phyloP scores from a whole-genome alignment of 495 filamentous ascomycete genomes.

The Podospora comata region DNA sequence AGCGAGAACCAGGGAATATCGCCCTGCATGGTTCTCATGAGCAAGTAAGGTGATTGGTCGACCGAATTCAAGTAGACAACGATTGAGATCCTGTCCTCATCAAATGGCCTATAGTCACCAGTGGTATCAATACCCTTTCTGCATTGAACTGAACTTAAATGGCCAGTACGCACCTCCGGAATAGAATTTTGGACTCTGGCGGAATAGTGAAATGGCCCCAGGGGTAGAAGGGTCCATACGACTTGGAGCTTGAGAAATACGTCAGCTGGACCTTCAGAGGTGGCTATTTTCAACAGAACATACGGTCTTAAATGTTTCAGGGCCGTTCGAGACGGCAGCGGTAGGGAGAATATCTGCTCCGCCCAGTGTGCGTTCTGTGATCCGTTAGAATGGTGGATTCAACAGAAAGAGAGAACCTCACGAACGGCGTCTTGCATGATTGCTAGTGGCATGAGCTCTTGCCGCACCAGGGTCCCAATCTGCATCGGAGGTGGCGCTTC shows the following conservation, averaged over 20 bases:
- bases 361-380: slow-evolving; percentile 43
- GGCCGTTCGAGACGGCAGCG: slow-evolving; percentile 47
- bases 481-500: slow-evolving; percentile 32
- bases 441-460: slow-evolving; percentile 29
- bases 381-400: background rate
- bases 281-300: background rate
- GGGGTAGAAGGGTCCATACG: slow-evolving; percentile 39
- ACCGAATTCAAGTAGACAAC: slow-evolving; percentile 43
- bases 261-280: slow-evolving; percentile 3
- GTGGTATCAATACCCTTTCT: background rate
- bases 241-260: slow-evolving; percentile 26
- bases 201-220: slow-evolving; percentile 44
- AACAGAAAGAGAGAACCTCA: background rate
- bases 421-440: slow-evolving; percentile 32
- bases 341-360: slow-evolving; percentile 55
- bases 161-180: slow-evolving; percentile 43
- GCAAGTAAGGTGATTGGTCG: slow-evolving; percentile 42
- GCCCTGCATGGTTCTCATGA: slow-evolving; percentile 39
- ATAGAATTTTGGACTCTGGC: slow-evolving; percentile 47
- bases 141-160: background rate
- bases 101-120: slow-evolving; percentile 40
- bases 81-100: slow-evolving; percentile 50
- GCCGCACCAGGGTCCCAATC: slow-evolving; percentile 29
- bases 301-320: slow-evolving; percentile 41
- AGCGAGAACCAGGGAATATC: slow-evolving; percentile 46